phyloP scores from a whole-genome alignment of 345 rosid genomes.

The Abelmoschus esculentus region DNA sequence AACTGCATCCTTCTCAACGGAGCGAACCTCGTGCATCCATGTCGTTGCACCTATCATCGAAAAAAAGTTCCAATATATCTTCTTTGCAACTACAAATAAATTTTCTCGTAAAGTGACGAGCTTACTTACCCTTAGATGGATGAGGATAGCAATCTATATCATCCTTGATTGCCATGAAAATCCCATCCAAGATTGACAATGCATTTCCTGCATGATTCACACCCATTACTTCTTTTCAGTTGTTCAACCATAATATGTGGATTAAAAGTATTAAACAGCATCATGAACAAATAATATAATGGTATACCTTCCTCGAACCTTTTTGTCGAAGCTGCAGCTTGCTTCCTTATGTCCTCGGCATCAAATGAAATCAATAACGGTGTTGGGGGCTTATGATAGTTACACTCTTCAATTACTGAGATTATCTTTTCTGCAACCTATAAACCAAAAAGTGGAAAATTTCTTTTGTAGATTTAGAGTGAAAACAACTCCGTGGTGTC shows the following conservation, averaged over 20 bases:
- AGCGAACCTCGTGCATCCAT: conserved; percentile 74
- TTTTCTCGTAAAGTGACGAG: background rate
- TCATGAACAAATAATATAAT: background rate
- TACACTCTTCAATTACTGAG: conserved; percentile 45
- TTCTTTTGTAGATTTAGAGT: background rate
- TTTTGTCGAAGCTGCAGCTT: conserved; percentile 73
- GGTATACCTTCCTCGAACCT: conserved; percentile 70
- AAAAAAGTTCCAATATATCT: conserved; percentile 1
- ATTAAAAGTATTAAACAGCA: background rate
- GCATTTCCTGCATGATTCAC: conserved; percentile 52
- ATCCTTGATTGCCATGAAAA: conserved; percentile 82
- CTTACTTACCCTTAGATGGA: conserved; percentile 50
- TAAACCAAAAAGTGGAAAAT: conserved; percentile 10
- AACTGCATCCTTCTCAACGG: conserved; percentile 57
- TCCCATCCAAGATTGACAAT: conserved; percentile 72
- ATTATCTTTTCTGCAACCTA: conserved; percentile 66
- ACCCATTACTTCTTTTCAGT: background rate
- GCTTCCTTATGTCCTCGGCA: conserved; percentile 53
- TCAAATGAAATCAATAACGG: conserved; percentile 59
- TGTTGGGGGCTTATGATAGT: conserved; percentile 46
- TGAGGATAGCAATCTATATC: conserved; percentile 80
- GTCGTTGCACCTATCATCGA: conserved; percentile 63
- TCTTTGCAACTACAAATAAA: conserved; percentile 1
- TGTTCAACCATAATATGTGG: background rate
- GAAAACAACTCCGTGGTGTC: background rate